Percentiles rank a stretch among this genome's conserved stretches.
Evolutionary conservation across 139 green algal species (phyloP).

Genomic region (Eudorina sp.): DNA sequence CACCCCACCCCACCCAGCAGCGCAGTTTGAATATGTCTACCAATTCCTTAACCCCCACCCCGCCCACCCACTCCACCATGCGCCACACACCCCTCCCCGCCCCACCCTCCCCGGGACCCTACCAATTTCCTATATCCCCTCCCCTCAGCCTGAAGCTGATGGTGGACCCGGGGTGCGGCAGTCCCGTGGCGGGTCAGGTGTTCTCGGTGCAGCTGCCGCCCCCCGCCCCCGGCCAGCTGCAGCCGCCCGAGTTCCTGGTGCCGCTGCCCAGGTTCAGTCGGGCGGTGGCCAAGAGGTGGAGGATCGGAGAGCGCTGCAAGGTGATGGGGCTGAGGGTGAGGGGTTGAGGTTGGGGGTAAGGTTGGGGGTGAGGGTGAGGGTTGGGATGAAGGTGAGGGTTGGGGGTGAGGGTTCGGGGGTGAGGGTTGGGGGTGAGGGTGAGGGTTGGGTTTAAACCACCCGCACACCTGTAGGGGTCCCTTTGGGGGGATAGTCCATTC

Average conservation of each 20-base stretch:
- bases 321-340: no score
- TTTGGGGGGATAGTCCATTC: no score
- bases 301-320: constrained; percentile 10
- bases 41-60: no score
- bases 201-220: constrained; percentile 4
- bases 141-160: neutral
- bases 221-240: neutral
- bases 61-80: neutral
- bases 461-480: no score
- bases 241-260: constrained; percentile 17
- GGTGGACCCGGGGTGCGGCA: neutral
- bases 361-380: no score
- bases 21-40: no score
- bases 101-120: neutral
- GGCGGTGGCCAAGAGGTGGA: neutral
- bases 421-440: no score
- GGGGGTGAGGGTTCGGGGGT: neutral
- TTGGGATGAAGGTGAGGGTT: neutral
- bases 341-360: no score
- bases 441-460: no score
- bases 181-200: neutral
- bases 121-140: neutral
- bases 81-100: neutral
- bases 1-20: no score
- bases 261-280: constrained; percentile 1